Evolutionary conservation across 2,329 filamentous ascomycete genomes (phyloP).

Genomic region (Sphaceloma murrayae): DNA sequence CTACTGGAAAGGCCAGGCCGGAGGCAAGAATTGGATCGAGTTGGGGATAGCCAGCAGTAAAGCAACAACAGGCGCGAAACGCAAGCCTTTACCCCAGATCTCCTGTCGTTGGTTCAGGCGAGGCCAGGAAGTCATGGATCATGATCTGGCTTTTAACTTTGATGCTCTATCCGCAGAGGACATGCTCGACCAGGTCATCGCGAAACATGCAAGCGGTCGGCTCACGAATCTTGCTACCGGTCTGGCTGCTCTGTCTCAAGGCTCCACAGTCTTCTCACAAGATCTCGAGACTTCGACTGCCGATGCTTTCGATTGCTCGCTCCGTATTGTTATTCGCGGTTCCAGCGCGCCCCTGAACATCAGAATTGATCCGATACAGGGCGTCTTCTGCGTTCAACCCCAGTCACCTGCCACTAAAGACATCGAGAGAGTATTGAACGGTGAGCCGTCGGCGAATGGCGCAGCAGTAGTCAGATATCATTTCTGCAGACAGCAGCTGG

Average conservation of each 20-base stretch:
- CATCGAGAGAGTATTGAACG: constrained; percentile 57
- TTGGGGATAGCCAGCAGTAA: constrained; percentile 66
- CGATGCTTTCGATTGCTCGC: constrained; percentile 56
- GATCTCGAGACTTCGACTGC: constrained; percentile 47
- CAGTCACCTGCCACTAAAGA: constrained; percentile 32
- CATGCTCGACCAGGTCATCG: constrained; percentile 64
- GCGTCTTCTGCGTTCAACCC: constrained; percentile 62
- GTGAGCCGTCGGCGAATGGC: constrained; percentile 49
- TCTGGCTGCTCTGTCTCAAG: constrained; percentile 48
- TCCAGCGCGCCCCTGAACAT: constrained; percentile 48
- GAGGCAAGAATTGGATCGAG: constrained; percentile 81
- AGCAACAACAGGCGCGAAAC: constrained; percentile 24
- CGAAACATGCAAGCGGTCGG: constrained; percentile 62
- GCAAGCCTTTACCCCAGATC: constrained; percentile 33
- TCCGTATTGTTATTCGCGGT: constrained; percentile 62
- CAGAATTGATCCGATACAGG: constrained; percentile 67
- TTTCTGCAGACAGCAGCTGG: constrained; percentile 52
- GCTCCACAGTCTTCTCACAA: constrained; percentile 49
- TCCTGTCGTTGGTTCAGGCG: constrained; percentile 75
- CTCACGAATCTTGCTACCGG: constrained; percentile 57
- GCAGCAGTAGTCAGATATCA: constrained; percentile 46
- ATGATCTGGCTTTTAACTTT: constrained; percentile 58
- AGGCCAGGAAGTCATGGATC: constrained; percentile 61
- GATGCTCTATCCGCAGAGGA: constrained; percentile 61
- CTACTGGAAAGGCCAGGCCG: constrained; percentile 70